A percentile compares a stretch with the other conserved stretches of the same genome.
Conservation (phyloP, 176 grass and related monocot genomes). For the Ananas comosus region DNA sequence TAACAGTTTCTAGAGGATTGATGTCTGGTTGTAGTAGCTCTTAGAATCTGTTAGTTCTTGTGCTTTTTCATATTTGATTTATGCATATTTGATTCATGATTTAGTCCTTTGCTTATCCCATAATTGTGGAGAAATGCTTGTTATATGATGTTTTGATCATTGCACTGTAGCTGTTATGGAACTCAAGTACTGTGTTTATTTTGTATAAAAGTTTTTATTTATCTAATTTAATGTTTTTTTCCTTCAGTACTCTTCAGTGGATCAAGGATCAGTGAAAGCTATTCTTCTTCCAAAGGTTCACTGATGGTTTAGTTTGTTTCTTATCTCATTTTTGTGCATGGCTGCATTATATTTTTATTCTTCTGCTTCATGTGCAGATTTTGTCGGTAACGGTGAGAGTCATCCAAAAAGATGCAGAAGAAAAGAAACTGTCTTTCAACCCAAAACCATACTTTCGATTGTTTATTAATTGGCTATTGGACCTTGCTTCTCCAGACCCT, state of each 20-base stretch:
- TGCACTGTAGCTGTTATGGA: too few species aligned
- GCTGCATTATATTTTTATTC: background rate
- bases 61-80: too few species aligned
- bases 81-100: background rate
- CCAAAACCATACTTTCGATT: slow-evolving; percentile 74
- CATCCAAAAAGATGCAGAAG: slow-evolving; percentile 87
- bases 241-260: slow-evolving; percentile 48
- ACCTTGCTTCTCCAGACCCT: slow-evolving; percentile 62
- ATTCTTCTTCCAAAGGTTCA: slow-evolving; percentile 63
- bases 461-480: slow-evolving; percentile 85
- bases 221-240: slow-evolving; percentile 5
- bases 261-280: slow-evolving; percentile 68
- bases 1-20: too few species aligned
- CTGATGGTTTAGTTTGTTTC: background rate
- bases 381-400: slow-evolving; percentile 51
- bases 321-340: background rate
- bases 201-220: background rate
- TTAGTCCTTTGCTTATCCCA: background rate
- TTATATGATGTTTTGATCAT: too few species aligned
- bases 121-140: too few species aligned
- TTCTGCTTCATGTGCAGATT: slow-evolving; percentile 47
- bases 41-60: background rate
- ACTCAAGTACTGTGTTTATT: background rate
- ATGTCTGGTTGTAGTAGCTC: too few species aligned
- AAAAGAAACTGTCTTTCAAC: slow-evolving; percentile 79